These are phyloP conservation scores for Agaricales sp. DNA, from an alignment of 1,284 basidiomycete species.

Conservation along the genomic window DNA sequence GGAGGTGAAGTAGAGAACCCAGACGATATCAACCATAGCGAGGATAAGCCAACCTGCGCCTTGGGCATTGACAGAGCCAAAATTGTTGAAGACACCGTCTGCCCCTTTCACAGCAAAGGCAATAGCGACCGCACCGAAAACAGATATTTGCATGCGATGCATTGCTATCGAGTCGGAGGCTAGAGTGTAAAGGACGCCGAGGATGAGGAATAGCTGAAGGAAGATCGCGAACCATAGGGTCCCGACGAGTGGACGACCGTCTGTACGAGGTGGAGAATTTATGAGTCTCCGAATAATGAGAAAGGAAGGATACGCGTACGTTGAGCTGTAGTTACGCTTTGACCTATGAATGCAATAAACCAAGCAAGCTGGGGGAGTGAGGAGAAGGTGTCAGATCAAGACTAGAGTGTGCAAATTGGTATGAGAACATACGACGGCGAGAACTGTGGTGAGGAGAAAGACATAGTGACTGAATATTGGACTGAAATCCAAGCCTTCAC, in stretches of 20 bases:
- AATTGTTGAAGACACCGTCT: constrained; percentile 51
- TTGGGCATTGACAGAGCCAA: constrained; percentile 64
- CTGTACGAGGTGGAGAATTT: constrained; percentile 19
- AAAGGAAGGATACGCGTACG: constrained; percentile 29
- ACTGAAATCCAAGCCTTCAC: constrained; percentile 64
- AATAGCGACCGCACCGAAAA: constrained; percentile 79
- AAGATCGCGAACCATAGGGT: constrained; percentile 90
- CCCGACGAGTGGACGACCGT: constrained; percentile 43
- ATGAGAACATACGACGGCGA: constrained; percentile 53
- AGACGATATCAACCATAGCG: constrained; percentile 84
- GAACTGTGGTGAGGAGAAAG: constrained; percentile 78
- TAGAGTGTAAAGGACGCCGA: constrained; percentile 74
- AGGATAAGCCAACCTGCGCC: constrained; percentile 93
- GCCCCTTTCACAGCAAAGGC: constrained; percentile 82
- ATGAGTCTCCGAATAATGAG: constrained; percentile 8
- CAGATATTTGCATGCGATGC: constrained; percentile 81
- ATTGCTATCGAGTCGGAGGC: constrained; percentile 77
- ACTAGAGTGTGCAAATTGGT: constrained; percentile 3
- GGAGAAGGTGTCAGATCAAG: constrained; percentile 7
- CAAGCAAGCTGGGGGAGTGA: constrained; percentile 57
- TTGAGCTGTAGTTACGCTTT: constrained; percentile 56
- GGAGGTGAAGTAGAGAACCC: constrained; percentile 94
- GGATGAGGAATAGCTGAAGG: constrained; percentile 73
- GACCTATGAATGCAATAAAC: constrained; percentile 88
- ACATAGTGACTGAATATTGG: constrained; percentile 85